Evolutionary conservation across 768 basidiomycete species (phyloP), one percentile per base, ranked within the genome.

Genomic region (Boletus eberwhitei): DNA sequence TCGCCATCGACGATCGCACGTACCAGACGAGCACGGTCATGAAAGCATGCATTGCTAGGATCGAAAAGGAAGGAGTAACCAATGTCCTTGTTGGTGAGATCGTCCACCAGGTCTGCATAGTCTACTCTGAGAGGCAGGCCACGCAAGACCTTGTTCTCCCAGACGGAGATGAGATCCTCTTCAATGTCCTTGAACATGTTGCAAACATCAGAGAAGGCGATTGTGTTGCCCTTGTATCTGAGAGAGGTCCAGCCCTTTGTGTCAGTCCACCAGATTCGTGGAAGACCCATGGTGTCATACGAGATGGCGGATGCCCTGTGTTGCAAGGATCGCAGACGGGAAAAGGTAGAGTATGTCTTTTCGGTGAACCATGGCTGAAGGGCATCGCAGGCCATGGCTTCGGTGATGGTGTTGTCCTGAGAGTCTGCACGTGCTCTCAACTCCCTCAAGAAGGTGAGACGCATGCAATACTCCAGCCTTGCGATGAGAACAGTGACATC

Each of bases 81-180:
- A 0, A 44, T 4, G 0, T 49, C 11, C 8, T 34, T 59, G 47
- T 59, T 47, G 55, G 26, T 41, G 0, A 64, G 59, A 32, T 69
- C 55, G 7, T 73, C 72, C 1, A 42, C n/a, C 0, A 71, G 2
- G 5, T 45, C 16, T 1, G 9, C 11, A 38, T 69, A 67, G 5
- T 54, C 11, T 2, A 59, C 52, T 0, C 48, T 26, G 0, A 72
- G 13, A 1, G 35, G 14, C 0, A 64, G 32, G 0, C 59, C 59
- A 0, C 60, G 9, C 4, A 70, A 7, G 0, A 73, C 47, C 3
- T 60, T 50, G 1, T 61, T 36, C 11, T 70, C 58, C 62, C 50
- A 59, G 1, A 2, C 3, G 0, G 5, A 1, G 0, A 57, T 3
- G 0, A 59, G 47, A 3, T 24, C n/a, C 0, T 16, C 6, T 3